A percentile compares a stretch with the other conserved stretches of the same genome.
phyloP scores from a whole-genome alignment of 2,329 filamentous ascomycete species.

The Cryoendolithus antarcticus region DNA sequence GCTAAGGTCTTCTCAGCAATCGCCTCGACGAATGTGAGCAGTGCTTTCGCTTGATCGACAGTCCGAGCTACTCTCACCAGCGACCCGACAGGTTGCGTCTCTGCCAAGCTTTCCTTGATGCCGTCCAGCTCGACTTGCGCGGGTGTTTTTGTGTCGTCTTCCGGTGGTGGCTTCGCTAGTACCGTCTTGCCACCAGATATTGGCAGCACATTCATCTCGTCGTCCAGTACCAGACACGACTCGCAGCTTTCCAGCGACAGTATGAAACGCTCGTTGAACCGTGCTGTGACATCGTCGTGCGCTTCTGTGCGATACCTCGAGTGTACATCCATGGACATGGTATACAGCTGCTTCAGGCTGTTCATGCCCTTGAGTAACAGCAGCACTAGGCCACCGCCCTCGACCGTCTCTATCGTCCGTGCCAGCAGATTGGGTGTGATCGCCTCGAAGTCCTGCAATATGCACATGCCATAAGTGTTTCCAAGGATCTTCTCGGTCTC shows the following conservation, averaged over 20 bases:
- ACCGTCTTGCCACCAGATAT: conserved; percentile 93
- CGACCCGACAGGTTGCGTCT: conserved; percentile 75
- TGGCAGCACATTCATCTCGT: conserved; percentile 92
- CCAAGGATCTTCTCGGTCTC: conserved; percentile 98
- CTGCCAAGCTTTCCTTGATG: conserved; percentile 77
- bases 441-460: conserved; percentile 94
- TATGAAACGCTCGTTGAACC: conserved; percentile 98
- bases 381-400: conserved; percentile 85
- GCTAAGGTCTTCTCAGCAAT: conserved; percentile 91
- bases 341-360: conserved; percentile 94
- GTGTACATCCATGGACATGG: conserved; percentile 94
- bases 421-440: conserved; percentile 94
- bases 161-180: conserved; percentile 66
- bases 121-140: conserved; percentile 64
- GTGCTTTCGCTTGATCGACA: conserved; percentile 87
- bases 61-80: conserved; percentile 78
- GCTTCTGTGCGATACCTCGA: conserved; percentile 93
- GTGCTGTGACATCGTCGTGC: conserved; percentile 82
- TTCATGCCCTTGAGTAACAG: conserved; percentile 91
- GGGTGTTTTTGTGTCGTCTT: conserved; percentile 58
- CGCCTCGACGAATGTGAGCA: conserved; percentile 93
- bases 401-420: conserved; percentile 90
- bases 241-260: conserved; percentile 91
- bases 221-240: conserved; percentile 88
- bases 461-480: conserved; percentile 97